A percentile compares a stretch with the other conserved stretches of the same genome.
phyloP scores from a whole-genome alignment of 2,329 filamentous ascomycete species.

The Colletotrichum theobromicola region DNA sequence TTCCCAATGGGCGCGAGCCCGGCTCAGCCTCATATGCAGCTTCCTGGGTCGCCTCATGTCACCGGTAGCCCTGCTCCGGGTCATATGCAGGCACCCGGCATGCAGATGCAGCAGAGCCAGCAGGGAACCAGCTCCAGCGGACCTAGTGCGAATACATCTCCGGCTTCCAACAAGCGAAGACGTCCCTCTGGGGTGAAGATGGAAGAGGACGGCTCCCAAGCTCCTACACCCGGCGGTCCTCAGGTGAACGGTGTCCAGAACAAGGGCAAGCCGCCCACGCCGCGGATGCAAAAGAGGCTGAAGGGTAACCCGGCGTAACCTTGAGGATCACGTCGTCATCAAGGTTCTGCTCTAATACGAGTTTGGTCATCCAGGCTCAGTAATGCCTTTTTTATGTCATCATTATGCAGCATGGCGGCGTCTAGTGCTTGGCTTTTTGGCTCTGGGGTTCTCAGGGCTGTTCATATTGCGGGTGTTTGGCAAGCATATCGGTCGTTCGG shows the following conservation, averaged over 20 bases:
- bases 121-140: slow-evolving; percentile 71
- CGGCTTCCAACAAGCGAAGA: slow-evolving; percentile 64
- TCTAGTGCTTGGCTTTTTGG: slow-evolving; percentile 29
- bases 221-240: slow-evolving; percentile 51
- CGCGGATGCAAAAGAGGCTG: slow-evolving; percentile 59
- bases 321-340: slow-evolving; percentile 3
- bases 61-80: slow-evolving; percentile 66
- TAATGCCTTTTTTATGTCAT: slow-evolving; percentile 33
- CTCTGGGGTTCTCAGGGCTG: slow-evolving; percentile 24
- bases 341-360: slow-evolving; percentile 12
- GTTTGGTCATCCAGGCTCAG: not conserved
- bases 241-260: slow-evolving; percentile 58
- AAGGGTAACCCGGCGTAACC: slow-evolving; percentile 49
- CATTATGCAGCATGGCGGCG: slow-evolving; percentile 42
- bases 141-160: slow-evolving; percentile 71
- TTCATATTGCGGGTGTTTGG: slow-evolving; percentile 21
- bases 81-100: slow-evolving; percentile 67
- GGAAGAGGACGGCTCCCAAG: slow-evolving; percentile 58
- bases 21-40: slow-evolving; percentile 62
- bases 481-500: slow-evolving; percentile 19
- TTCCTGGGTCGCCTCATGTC: slow-evolving; percentile 66
- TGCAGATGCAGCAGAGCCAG: slow-evolving; percentile 72
- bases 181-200: slow-evolving; percentile 62
- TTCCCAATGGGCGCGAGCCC: slow-evolving; percentile 67
- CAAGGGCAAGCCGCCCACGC: slow-evolving; percentile 60